A percentile compares a stretch with the other conserved stretches of the same genome.
Conservation (phyloP, 345 rosid species). For the Pistacia integerrima region DNA sequence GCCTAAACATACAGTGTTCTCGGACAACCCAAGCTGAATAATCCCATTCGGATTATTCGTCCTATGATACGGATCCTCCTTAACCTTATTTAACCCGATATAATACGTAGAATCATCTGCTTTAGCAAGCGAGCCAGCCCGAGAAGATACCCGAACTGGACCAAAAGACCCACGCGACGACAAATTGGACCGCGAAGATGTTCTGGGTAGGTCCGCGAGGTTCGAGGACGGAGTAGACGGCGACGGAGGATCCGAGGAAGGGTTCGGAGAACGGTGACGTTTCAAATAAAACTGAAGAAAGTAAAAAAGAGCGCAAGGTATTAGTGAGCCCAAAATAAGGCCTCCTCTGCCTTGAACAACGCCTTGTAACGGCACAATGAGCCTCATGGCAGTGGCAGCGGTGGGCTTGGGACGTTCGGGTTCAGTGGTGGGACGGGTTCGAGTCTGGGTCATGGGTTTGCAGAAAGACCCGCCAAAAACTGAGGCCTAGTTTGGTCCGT, state of each 20-base stretch:
- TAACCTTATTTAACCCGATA: conserved; percentile 61
- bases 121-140: conserved; percentile 58
- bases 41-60: conserved; percentile 55
- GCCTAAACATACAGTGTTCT: conserved; percentile 59
- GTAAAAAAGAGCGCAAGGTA: conserved; percentile 90
- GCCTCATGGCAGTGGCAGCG: conserved; percentile 59
- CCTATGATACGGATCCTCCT: conserved; percentile 62
- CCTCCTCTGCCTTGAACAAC: conserved; percentile 86
- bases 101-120: conserved; percentile 72
- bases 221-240: conserved; percentile 46
- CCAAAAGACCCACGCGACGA: conserved; percentile 56
- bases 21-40: conserved; percentile 87
- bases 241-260: conserved; percentile 43
- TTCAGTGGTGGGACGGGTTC: conserved; percentile 12
- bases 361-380: conserved; percentile 81
- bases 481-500: background rate
- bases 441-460: conserved; percentile 40
- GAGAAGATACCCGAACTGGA: conserved; percentile 54
- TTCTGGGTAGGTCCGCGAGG: conserved; percentile 51
- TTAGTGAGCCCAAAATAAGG: conserved; percentile 71
- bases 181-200: conserved; percentile 56
- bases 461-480: conserved; percentile 12
- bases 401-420: conserved; percentile 20
- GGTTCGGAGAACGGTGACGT: conserved; percentile 52
- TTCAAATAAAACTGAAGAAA: conserved; percentile 68